Evolutionary conservation across 148 eudicot genomes (phyloP).

Genomic region (Persicaria tinctoria): DNA sequence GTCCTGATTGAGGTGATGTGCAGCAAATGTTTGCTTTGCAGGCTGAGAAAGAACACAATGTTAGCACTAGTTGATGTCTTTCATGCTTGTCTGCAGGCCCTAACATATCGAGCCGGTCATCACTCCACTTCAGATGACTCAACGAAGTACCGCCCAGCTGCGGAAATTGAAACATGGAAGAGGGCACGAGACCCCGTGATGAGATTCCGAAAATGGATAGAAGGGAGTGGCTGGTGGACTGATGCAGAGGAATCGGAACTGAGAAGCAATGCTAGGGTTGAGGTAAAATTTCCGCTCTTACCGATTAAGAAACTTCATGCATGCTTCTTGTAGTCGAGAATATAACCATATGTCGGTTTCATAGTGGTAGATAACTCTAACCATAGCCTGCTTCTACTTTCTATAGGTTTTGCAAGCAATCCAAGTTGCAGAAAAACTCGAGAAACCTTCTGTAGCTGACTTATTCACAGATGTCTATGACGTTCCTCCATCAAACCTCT

Average conservation of each 20-base stretch:
- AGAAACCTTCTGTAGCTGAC: conserved; percentile 7
- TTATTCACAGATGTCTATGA: conserved; percentile 11
- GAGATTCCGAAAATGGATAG: conserved; percentile 66
- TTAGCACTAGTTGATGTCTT: background rate
- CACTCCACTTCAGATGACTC: conserved; percentile 91
- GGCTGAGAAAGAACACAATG: too few species aligned
- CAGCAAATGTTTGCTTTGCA: background rate
- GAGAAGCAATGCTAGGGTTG: conserved; percentile 36
- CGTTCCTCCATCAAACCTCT: background rate
- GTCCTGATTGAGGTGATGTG: conserved; percentile 50
- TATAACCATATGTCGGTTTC: background rate
- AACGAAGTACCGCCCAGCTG: conserved; percentile 62
- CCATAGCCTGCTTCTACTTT: background rate
- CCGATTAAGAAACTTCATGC: background rate
- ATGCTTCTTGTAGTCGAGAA: background rate
- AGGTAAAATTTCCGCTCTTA: conserved; percentile 28
- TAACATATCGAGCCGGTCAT: conserved; percentile 75
- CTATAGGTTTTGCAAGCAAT: conserved; percentile 11
- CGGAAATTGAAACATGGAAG: conserved; percentile 73
- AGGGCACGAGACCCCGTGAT: conserved; percentile 45
- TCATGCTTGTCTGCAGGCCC: conserved; percentile 29
- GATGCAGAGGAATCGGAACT: conserved; percentile 42
- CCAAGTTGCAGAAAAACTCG: conserved; percentile 10
- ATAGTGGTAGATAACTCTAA: background rate
- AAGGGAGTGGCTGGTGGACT: conserved; percentile 65